Conservation (phyloP, 331 rosid genomes). For the Pyrus hybrid region DNA sequence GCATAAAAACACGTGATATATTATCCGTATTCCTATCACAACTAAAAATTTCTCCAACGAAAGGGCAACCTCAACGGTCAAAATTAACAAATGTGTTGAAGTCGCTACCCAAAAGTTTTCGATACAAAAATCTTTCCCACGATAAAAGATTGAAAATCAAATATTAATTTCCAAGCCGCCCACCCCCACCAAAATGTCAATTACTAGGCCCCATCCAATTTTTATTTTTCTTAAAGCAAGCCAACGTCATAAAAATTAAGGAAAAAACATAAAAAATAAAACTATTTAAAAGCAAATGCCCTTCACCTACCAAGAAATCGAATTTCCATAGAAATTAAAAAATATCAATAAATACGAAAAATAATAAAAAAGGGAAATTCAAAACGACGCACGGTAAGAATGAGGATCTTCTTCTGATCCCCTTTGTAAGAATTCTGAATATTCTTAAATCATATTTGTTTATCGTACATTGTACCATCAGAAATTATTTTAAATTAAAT, state of each 20-base stretch:
- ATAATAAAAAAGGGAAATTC: not conserved
- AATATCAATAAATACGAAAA: not conserved
- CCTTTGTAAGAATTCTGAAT: accelerated
- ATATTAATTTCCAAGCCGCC: conserved; percentile 1
- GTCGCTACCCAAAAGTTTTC: no score
- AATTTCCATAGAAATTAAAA: not conserved
- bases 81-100: no score
- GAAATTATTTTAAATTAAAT: no score
- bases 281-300: not conserved
- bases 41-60: no score
- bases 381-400: not conserved
- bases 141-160: not conserved
- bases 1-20: no score
- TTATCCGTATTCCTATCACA: no score
- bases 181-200: not conserved
- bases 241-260: not conserved
- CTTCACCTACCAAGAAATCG: not conserved
- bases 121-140: no score
- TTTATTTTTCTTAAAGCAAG: not conserved
- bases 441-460: no score
- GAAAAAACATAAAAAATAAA: not conserved
- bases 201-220: not conserved
- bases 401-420: no score
- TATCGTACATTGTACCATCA: accelerated
- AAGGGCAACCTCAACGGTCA: no score